Base-by-base conservation (phyloP, 768 basidiomycete species). In the Suillus clintonianus region DNA sequence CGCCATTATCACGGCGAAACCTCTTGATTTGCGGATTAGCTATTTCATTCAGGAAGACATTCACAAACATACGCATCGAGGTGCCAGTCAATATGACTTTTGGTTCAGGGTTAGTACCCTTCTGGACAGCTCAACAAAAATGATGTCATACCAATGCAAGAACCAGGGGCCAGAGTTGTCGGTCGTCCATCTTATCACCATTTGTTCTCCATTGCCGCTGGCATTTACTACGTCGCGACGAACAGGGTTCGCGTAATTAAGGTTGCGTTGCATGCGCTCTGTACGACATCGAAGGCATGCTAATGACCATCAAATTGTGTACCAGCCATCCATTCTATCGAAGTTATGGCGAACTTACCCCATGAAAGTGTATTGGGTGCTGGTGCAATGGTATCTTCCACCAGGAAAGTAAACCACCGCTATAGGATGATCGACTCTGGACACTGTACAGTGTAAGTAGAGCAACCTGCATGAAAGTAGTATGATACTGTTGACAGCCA, bases 221-320 rank as follows among this genome's bases (percentile, higher is more conserved):
- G 75, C 71, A 57, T 63, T 70, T 8, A 83, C 77, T 0, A 81
- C 82, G 63, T 86, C 85, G 47, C 85, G 75, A 62, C 79, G 74
- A 51, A 81, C 79, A 0, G 90, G 90, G 71, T 90, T 87, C 9
- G 64, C 66, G 37, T 80, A 83, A 70, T 85, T 85, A 75, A 77
- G 1, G 50, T 62, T 2, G 61, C 60, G 39, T 67, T 78, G 4
- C 79, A 79, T 7, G 83, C 80, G 56, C 79, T 79, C 57, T 79
- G 71, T 27, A 84, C 70, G 24, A 84, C 83, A 48, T 77, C 75
- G 65, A 85, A 85, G 10, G 74, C 64, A 65, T 84, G 82, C 80
- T 82, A 64, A 41, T 41, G 24, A 30, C 13, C 0, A 41, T 19
- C 39, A 57, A 2, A 2, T 2, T 27, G 27, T 27, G 27, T 4